Base-by-base conservation (phyloP, 1,284 basidiomycete genomes). In the Neotropicomus parvogracilis region DNA sequence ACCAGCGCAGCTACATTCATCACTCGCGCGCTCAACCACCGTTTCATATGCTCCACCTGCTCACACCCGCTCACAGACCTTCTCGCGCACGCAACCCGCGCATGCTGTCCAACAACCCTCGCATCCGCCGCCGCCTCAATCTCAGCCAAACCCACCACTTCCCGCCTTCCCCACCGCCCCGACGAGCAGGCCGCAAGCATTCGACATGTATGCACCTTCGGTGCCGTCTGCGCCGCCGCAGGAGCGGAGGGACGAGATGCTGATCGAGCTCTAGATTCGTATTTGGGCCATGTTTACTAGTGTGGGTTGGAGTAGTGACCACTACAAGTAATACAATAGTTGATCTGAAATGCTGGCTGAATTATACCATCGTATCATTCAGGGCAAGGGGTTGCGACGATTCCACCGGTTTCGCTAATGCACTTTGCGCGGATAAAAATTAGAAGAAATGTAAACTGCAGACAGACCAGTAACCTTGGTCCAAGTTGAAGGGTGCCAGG, bases 181-280 rank as follows among this genome's bases (percentile, higher is more conserved):
- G 4, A 82, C 81, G 4, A 73, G 75, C 12, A 64, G 74, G 16
- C 86, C 87, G 1, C 80, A 82, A 60, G 54, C 68, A 5, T 82
- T 75, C 60, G 63, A 76, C 20, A 55, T 75, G 57, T 82, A 81
- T 57, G 64, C 65, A 10, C 64, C 70, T 13, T 72, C 75, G n/a
- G 68, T 72, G 52, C 70, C 77, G 11, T 65, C 71, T 36, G 70
- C 77, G 17, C 77, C 80, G 44, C 79, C 80, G 54, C 77, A 82
- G 52, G 83, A 89, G 64, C 78, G 84, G 65, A 86, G 90, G 69
- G 91, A 93, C 64, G 88, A 88, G 38, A 66, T 91, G 65, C 73
- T 94, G 71, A 94, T 94, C 67, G 86, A 89, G 60, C 59, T 89
- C 58, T 85, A 51, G 39, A 27, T n/a, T 31, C 17, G 1, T 33